A percentile compares a stretch with the other conserved stretches of the same genome.
These are phyloP conservation scores for Phallus indusiatus DNA, from an alignment of 768 basidiomycete species.

Conservation along the genomic window DNA sequence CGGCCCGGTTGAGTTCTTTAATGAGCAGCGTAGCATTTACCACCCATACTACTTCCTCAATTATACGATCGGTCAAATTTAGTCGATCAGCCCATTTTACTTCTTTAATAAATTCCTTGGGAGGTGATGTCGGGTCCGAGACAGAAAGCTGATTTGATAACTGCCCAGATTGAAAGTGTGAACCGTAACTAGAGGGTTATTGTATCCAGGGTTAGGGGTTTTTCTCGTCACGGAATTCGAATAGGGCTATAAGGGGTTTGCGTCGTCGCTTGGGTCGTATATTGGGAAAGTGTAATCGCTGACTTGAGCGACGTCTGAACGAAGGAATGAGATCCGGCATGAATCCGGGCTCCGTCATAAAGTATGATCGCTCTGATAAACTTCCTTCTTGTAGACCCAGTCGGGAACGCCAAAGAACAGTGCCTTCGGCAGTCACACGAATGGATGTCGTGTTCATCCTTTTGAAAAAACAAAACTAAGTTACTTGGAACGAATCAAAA, in stretches of 20 bases:
- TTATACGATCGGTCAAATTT: conserved; percentile 51
- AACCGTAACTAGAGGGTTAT: conserved; percentile 77
- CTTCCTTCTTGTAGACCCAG: conserved; percentile 97
- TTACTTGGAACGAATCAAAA: background rate
- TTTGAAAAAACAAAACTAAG: background rate
- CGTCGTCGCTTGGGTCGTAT: conserved; percentile 77
- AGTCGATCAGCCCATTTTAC: conserved; percentile 61
- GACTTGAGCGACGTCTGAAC: conserved; percentile 82
- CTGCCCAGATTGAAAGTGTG: conserved; percentile 70
- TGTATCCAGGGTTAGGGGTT: conserved; percentile 86
- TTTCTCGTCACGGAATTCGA: conserved; percentile 51
- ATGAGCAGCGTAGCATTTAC: conserved; percentile 61
- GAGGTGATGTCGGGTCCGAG: conserved; percentile 15
- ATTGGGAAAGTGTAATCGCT: conserved; percentile 82
- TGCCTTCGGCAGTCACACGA: conserved; percentile 74
- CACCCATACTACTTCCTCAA: conserved; percentile 86
- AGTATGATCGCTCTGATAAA: conserved; percentile 61
- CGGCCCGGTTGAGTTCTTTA: conserved; percentile 82
- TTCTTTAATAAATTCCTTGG: conserved; percentile 35
- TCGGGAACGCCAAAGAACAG: conserved; percentile 93
- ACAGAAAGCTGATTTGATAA: conserved; percentile 28
- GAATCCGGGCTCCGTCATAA: conserved; percentile 84
- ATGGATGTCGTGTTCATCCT: conserved; percentile 40
- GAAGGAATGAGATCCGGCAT: conserved; percentile 63
- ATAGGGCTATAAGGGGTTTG: conserved; percentile 69